phyloP scores from a whole-genome alignment of 2,329 filamentous ascomycete genomes.

The Thielaviopsis punctulata region DNA sequence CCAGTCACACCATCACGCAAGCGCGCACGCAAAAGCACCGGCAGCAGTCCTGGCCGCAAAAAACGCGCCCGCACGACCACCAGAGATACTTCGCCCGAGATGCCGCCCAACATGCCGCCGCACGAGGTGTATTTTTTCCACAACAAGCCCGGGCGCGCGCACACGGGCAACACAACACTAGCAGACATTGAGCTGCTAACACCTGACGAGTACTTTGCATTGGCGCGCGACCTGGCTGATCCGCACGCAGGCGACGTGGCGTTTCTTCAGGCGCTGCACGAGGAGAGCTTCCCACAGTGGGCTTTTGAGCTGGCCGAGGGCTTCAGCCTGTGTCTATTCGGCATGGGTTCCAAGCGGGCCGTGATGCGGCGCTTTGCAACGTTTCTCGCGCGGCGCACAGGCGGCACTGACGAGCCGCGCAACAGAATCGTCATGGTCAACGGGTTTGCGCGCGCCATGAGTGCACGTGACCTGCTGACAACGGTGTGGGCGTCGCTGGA shows the following conservation, averaged over 20 bases:
- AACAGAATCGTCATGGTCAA: slow-evolving; percentile 66
- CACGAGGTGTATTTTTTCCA: slow-evolving; percentile 92
- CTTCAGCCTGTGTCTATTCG: slow-evolving; percentile 82
- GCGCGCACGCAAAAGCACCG: slow-evolving; percentile 13
- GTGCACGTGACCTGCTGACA: slow-evolving; percentile 50
- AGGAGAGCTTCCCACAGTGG: slow-evolving; percentile 80
- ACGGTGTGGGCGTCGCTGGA: slow-evolving; percentile 50
- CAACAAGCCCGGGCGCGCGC: slow-evolving; percentile 62
- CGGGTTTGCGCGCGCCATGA: slow-evolving; percentile 55
- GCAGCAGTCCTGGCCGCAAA: slow-evolving; percentile 14
- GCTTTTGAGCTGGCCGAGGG: slow-evolving; percentile 71
- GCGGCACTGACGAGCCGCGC: slow-evolving; percentile 17
- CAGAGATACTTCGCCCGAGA: slow-evolving; percentile 54
- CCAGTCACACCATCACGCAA: slow-evolving; percentile 29
- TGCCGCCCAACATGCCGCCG: slow-evolving; percentile 63
- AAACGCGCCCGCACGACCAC: slow-evolving; percentile 17
- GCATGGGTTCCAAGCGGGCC: slow-evolving; percentile 73
- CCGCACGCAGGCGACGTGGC: slow-evolving; percentile 49
- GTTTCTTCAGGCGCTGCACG: slow-evolving; percentile 58
- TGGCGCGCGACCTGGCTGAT: slow-evolving; percentile 32
- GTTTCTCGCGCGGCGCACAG: slow-evolving; percentile 36
- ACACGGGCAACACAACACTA: slow-evolving; percentile 77
- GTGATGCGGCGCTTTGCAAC: slow-evolving; percentile 62
- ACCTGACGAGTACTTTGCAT: slow-evolving; percentile 78
- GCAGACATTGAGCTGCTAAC: slow-evolving; percentile 59